A percentile compares a stretch with the other conserved stretches of the same genome.
phyloP scores from a whole-genome alignment of 495 filamentous ascomycete species.

The Diplogelasinospora grovesii region DNA sequence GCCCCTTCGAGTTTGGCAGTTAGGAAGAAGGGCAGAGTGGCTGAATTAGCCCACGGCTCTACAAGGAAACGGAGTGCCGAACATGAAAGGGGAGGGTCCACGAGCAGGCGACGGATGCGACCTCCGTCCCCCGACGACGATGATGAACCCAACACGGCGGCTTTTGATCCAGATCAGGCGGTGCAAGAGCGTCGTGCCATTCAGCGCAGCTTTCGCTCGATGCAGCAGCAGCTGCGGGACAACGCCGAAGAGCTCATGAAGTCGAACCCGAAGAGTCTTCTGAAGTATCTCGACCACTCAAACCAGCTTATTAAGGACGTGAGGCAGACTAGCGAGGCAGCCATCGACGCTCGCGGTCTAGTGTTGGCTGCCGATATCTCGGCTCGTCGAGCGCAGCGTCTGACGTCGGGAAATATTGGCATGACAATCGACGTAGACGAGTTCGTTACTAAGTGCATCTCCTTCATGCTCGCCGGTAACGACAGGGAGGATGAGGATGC shows the following conservation, averaged over 20 bases:
- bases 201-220: constrained; percentile 59
- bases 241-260: constrained; percentile 61
- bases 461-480: constrained; percentile 68
- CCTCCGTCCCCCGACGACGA: constrained; percentile 23
- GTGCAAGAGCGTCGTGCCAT: constrained; percentile 67
- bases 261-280: constrained; percentile 47
- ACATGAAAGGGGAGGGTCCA: too few relatives aligned
- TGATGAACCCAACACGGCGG: constrained; percentile 27
- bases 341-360: constrained; percentile 77
- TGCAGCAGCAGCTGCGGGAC: constrained; percentile 62
- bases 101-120: constrained; percentile 31
- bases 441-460: constrained; percentile 85
- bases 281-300: constrained; percentile 54
- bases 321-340: constrained; percentile 89
- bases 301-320: constrained; percentile 62
- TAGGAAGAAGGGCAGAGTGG: too few relatives aligned
- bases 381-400: constrained; percentile 61
- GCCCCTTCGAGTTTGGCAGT: too few relatives aligned
- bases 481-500: constrained; percentile 36
- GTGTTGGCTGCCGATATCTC: constrained; percentile 72
- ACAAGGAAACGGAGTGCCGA: too few relatives aligned
- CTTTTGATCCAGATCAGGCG: constrained; percentile 86
- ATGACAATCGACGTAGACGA: constrained; percentile 85
- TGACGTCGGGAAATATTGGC: constrained; percentile 60
- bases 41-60: too few relatives aligned